Evolutionary conservation across 768 basidiomycete species (phyloP), one percentile per base, ranked within the genome.

Genomic region (Russula foetens): DNA sequence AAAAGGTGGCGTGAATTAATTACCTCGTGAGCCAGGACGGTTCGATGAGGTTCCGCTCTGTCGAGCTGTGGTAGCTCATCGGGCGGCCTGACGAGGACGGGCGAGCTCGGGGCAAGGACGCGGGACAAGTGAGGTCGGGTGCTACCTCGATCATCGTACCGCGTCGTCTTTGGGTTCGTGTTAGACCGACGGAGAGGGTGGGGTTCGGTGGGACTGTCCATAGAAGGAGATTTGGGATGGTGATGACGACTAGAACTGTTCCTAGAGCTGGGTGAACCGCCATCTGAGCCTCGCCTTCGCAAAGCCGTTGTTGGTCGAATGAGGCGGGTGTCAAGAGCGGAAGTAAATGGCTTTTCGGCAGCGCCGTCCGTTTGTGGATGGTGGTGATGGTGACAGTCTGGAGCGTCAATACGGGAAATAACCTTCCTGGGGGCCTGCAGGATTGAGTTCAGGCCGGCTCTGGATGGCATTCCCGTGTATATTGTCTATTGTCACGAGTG

Each of bases 21-120:
- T 66, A 84, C 85, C 71, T 83, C 72, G 69, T 87, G 85, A 3
- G 84, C 77, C 28, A 85, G 71, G 28, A 86, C 85, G 26, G 81
- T 75, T 67, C 35, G 59, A 48, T 54, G 60, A 26, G 43, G 38
- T 26, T 47, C 47, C n/a, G 41, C 54, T 38, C 17, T 50, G 21
- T 35, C 41, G 53, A 28, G 41, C 15, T 39, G 17, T 19, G 57
- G 54, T n/a, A 33, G 38, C 31, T 49, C 43, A n/a, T 23, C 39
- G 41, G 41, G 41, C 2, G 31, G 38, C 28, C 19, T 35, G 35
- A 21, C 28, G 17, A 50, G 50, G 35, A n/a, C 21, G 24, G 45
- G 60, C 17, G 54, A 24, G 45, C 39, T 58, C 33, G 62, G 52
- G 8, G 62, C 53, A 39, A 66, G 51, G 17, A 45, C 41, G 38